Percentiles rank a stretch among this genome's conserved stretches.
Evolutionary conservation across 73 alveolate genomes (phyloP).

Genomic region (Paramecium sexaurelia): DNA sequence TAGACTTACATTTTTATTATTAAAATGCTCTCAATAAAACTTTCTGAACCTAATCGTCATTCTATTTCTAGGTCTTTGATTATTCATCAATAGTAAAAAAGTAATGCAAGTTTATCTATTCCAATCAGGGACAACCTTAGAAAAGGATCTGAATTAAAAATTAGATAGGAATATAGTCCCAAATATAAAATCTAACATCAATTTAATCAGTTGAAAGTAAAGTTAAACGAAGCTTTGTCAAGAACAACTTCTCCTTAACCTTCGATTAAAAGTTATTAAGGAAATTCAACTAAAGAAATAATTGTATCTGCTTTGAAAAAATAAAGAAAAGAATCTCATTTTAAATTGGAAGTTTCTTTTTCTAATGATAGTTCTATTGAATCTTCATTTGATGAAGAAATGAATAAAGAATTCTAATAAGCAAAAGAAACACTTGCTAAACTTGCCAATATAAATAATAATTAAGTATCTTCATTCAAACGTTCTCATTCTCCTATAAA

Average conservation of each 20-base stretch:
- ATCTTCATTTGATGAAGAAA: slow-evolving; percentile 16
- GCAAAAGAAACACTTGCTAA: neutral
- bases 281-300: neutral
- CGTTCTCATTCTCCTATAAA: neutral
- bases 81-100: neutral
- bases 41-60: neutral
- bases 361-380: slow-evolving; percentile 26
- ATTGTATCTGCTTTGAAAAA: neutral
- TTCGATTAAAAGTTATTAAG: neutral
- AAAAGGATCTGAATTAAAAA: neutral
- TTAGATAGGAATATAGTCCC: neutral
- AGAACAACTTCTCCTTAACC: slow-evolving; percentile 33
- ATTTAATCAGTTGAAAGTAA: neutral
- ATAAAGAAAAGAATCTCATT: neutral
- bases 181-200: neutral
- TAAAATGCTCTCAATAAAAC: neutral
- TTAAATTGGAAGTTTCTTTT: neutral
- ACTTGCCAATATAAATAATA: neutral
- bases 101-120: neutral
- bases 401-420: neutral
- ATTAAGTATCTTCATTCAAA: neutral
- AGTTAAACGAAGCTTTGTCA: neutral
- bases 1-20: neutral
- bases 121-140: neutral
- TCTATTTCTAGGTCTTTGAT: slow-evolving; percentile 8